These are phyloP conservation scores for Claviceps pazoutovae DNA, from an alignment of 2,329 filamentous ascomycete genomes.

Conservation along the genomic window DNA sequence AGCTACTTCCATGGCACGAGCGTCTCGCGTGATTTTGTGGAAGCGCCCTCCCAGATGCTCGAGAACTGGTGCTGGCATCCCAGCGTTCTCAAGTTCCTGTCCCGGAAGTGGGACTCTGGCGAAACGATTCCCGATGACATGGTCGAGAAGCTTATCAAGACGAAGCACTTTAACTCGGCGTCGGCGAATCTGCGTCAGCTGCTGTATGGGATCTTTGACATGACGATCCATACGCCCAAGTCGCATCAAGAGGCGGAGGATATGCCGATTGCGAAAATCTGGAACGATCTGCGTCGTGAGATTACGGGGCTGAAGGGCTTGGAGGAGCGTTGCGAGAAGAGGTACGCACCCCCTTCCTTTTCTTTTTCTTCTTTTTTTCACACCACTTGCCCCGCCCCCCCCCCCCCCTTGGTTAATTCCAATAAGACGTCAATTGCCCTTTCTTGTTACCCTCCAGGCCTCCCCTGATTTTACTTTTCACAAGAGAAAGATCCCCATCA, in stretches of 20 bases:
- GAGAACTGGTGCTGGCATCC: slow-evolving; percentile 67
- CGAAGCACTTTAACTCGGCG: slow-evolving; percentile 69
- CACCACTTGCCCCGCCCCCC: neutral
- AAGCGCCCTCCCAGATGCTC: slow-evolving; percentile 59
- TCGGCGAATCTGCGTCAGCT: slow-evolving; percentile 67
- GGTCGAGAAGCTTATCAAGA: slow-evolving; percentile 58
- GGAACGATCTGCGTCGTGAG: slow-evolving; percentile 59
- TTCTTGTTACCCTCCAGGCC: too few species aligned
- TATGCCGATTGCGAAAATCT: slow-evolving; percentile 50
- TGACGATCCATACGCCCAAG: slow-evolving; percentile 61
- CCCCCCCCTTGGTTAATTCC: too few species aligned
- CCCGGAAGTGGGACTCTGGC: slow-evolving; percentile 57
- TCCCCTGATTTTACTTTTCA: too few species aligned
- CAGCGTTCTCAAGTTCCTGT: slow-evolving; percentile 50
- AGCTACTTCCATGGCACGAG: slow-evolving; percentile 55
- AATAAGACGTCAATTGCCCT: too few species aligned
- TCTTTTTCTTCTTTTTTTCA: neutral
- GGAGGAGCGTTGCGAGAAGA: slow-evolving; percentile 45
- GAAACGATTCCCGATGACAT: slow-evolving; percentile 62
- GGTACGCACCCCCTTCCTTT: slow-evolving; percentile 25
- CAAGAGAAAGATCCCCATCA: too few species aligned
- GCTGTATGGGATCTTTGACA: slow-evolving; percentile 72
- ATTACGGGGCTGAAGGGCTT: slow-evolving; percentile 64
- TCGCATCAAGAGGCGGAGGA: slow-evolving; percentile 55
- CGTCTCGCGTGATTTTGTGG: slow-evolving; percentile 55